Percentiles rank a stretch among this genome's conserved stretches.
Evolutionary conservation across 495 filamentous ascomycete genomes (phyloP).

Genomic region (Aspergillus avenaceus): DNA sequence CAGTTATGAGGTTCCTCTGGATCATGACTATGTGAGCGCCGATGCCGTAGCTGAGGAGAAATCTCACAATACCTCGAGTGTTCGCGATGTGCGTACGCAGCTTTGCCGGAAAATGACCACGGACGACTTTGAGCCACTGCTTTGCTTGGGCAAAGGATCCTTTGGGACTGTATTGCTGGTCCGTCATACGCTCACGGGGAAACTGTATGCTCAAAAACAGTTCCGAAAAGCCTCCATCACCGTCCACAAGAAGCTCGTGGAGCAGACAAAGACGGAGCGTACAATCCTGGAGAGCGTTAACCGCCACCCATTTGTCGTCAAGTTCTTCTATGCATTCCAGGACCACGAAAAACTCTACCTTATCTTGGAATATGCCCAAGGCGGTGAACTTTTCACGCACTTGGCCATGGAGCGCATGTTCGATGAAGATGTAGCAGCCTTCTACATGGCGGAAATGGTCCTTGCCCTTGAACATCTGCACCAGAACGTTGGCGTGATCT

Average conservation of each 20-base stretch:
- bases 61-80: constrained; percentile 16
- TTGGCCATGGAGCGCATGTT: constrained; percentile 91
- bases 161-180: constrained; percentile 93
- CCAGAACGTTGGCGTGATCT: constrained; percentile 85
- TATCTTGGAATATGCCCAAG: constrained; percentile 97
- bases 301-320: constrained; percentile 94
- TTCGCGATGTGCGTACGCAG: constrained; percentile 32
- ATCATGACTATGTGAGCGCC: constrained; percentile 80
- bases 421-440: constrained; percentile 76
- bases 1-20: constrained; percentile 86
- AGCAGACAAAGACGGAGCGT: constrained; percentile 96
- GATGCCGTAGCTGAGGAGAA: constrained; percentile 49
- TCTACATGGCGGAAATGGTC: constrained; percentile 98
- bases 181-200: constrained; percentile 78
- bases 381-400: constrained; percentile 90
- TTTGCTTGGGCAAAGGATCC: constrained; percentile 93
- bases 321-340: constrained; percentile 97
- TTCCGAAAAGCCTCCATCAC: constrained; percentile 92
- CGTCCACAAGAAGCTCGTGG: constrained; percentile 87
- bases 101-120: constrained; percentile 80
- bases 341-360: constrained; percentile 97
- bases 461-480: constrained; percentile 92
- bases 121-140: constrained; percentile 83
- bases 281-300: constrained; percentile 92
- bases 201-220: constrained; percentile 96